phyloP scores from a whole-genome alignment of 1,284 basidiomycete species.

The Anthracocystis walkeri region DNA sequence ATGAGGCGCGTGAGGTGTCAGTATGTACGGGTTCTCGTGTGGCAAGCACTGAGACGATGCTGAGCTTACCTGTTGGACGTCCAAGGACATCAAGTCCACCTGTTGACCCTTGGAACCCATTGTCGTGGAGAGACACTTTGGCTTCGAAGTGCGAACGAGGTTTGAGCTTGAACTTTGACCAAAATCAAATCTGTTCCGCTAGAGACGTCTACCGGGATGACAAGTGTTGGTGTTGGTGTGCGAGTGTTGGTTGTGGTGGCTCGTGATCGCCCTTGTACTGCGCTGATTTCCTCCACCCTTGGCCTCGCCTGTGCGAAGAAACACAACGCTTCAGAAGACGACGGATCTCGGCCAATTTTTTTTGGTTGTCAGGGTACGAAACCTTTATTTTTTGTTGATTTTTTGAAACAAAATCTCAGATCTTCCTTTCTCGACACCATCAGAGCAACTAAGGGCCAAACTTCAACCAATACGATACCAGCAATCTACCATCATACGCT shows the following conservation, averaged over 20 bases:
- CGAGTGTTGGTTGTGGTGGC: neutral
- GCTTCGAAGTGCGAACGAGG: no score
- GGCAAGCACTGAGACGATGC: neutral
- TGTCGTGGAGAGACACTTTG: slow-evolving; percentile 1
- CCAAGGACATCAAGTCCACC: slow-evolving; percentile 58
- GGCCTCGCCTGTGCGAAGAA: neutral
- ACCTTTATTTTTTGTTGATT: slow-evolving; percentile 6
- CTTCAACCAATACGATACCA: neutral
- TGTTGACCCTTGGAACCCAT: slow-evolving; percentile 55
- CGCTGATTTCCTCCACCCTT: neutral
- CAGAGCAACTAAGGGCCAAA: neutral
- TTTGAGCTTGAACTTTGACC: no score
- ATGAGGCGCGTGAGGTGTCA: neutral
- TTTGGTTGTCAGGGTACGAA: slow-evolving; percentile 6
- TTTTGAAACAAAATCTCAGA: neutral
- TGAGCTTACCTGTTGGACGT: slow-evolving; percentile 51
- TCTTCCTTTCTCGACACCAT: slow-evolving; percentile 7
- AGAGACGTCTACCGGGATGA: no score
- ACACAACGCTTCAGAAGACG: slow-evolving; percentile 2
- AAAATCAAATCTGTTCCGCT: no score
- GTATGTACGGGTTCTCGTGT: neutral
- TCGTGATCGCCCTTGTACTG: slow-evolving; percentile 1
- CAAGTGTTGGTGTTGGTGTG: slow-evolving; percentile 3
- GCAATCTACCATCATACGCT: neutral
- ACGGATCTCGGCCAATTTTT: slow-evolving; percentile 19